These are phyloP conservation scores for Kwoniella sp. DNA, from an alignment of 768 basidiomycete species.

Conservation along the genomic window DNA sequence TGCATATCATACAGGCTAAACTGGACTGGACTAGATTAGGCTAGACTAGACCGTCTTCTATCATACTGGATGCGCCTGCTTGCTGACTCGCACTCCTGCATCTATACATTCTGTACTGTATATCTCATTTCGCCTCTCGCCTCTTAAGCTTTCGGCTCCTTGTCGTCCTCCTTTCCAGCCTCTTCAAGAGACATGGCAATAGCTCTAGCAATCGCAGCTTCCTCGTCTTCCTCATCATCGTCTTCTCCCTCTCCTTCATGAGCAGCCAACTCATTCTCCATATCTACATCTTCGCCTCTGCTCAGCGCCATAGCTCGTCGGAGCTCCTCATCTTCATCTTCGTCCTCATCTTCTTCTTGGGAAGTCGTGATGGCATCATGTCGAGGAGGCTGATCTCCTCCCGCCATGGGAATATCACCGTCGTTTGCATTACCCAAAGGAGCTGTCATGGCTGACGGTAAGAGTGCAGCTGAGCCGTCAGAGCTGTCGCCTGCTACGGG, in stretches of 20 bases:
- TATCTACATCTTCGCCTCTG: constrained; percentile 61
- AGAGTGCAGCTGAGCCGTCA: constrained; percentile 18
- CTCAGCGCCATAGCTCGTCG: constrained; percentile 77
- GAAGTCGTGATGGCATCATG: constrained; percentile 26
- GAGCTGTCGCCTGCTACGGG: constrained; percentile 52
- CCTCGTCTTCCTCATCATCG: constrained; percentile 65
- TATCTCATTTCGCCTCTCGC: too few relatives aligned
- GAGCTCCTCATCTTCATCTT: constrained; percentile 77
- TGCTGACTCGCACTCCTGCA: too few relatives aligned
- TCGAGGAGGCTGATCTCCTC: constrained; percentile 23
- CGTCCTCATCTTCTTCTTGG: constrained; percentile 43
- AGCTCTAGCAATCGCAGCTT: constrained; percentile 84
- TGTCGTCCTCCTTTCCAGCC: constrained; percentile 31
- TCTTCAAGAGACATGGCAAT: constrained; percentile 83
- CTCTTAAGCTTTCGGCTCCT: constrained; percentile 39
- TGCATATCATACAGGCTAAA: too few relatives aligned
- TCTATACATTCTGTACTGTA: too few relatives aligned
- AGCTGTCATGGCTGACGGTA: constrained; percentile 55
- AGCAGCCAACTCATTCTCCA: constrained; percentile 53
- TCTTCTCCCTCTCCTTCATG: constrained; percentile 38
- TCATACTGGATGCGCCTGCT: too few relatives aligned
- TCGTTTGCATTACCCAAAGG: constrained; percentile 43
- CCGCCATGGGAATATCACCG: constrained; percentile 27
- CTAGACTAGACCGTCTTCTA: too few relatives aligned
- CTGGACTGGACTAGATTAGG: too few relatives aligned